Percentiles rank a stretch among this genome's conserved stretches.
Conservation (phyloP, 306 rosid species). For the Trifolium pratense region DNA sequence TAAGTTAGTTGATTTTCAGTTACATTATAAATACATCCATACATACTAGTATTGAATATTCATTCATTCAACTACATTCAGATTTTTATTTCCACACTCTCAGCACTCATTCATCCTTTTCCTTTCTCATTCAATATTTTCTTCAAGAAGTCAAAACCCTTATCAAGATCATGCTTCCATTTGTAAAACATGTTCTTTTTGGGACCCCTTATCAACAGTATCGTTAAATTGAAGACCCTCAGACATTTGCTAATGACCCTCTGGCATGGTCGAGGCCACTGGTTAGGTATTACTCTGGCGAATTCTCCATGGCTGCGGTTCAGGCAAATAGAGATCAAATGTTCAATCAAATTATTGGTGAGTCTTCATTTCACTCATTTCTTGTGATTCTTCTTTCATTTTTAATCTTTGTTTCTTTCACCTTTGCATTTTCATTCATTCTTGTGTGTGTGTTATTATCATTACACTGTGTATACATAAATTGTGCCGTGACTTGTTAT, state of each 20-base stretch:
- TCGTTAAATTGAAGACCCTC: no score
- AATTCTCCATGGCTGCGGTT: constrained; percentile 14
- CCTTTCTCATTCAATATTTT: not conserved
- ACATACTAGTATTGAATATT: not conserved
- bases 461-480: no score
- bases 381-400: no score
- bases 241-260: not conserved
- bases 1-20: no score
- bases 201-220: no score
- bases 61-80: not conserved
- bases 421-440: not conserved
- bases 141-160: no score
- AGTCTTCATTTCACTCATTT: not conserved
- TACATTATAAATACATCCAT: no score
- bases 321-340: not conserved
- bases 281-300: not conserved
- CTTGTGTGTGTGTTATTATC: not conserved
- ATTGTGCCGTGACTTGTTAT: no score
- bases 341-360: not conserved
- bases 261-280: not conserved
- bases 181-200: no score
- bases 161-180: no score
- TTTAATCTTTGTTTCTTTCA: no score
- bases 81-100: not conserved
- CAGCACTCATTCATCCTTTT: not conserved